These are phyloP conservation scores for Phytophthora fragariae DNA, from an alignment of 352 stramenopile genomes.

Conservation along the genomic window DNA sequence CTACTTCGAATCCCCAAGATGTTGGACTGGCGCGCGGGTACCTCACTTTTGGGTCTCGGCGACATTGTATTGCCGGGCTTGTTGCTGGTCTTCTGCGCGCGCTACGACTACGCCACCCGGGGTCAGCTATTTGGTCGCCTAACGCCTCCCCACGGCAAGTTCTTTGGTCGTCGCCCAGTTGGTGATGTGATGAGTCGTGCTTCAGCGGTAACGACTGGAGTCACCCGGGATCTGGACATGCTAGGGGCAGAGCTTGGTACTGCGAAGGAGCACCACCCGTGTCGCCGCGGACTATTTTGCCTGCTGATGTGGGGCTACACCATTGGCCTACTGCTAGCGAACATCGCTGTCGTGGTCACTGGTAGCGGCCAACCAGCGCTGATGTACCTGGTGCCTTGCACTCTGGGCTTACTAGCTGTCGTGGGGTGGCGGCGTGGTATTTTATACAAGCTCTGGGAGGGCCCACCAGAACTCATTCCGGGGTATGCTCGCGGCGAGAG, in stretches of 20 bases:
- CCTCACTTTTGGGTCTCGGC: constrained; percentile 95
- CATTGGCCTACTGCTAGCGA: constrained; percentile 93
- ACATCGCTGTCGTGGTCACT: constrained; percentile 94
- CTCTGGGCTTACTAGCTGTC: constrained; percentile 83
- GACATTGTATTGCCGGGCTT: constrained; percentile 97
- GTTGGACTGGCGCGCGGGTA: constrained; percentile 92
- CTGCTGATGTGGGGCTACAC: constrained; percentile 95
- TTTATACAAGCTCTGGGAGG: constrained; percentile 90
- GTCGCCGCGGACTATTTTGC: constrained; percentile 67
- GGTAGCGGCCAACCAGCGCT: constrained; percentile 94
- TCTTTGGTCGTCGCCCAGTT: constrained; percentile 38
- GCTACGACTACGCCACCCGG: constrained; percentile 93
- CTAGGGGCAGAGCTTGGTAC: constrained; percentile 57
- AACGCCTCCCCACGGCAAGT: constrained; percentile 49
- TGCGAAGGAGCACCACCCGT: constrained; percentile 36
- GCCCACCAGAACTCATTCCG: constrained; percentile 70
- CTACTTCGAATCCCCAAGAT: constrained; percentile 94
- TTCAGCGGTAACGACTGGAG: constrained; percentile 1
- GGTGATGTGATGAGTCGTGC: constrained; percentile 11
- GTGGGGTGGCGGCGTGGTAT: constrained; percentile 86
- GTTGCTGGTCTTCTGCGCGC: constrained; percentile 94
- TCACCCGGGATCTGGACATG: constrained; percentile 29
- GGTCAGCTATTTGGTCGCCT: constrained; percentile 73
- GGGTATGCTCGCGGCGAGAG: constrained; percentile 38
- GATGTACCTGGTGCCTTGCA: constrained; percentile 96